Evolutionary conservation across 169 alveolate genomes (phyloP).

Genomic region (Plasmodium berghei): DNA sequence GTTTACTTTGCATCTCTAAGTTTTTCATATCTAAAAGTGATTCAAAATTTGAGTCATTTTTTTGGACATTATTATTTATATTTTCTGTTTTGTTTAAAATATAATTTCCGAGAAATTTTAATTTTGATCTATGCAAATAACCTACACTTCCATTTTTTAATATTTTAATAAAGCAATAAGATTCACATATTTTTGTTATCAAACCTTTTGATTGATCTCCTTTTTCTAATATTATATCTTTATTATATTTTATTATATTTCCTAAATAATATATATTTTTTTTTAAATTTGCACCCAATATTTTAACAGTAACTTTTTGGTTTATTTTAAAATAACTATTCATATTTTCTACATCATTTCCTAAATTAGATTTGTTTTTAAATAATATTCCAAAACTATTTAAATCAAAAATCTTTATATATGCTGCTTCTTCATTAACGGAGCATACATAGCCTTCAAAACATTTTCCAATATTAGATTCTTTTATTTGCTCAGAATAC

Average conservation of each 20-base stretch:
- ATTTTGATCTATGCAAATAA: slow-evolving; percentile 38
- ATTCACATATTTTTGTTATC: slow-evolving; percentile 53
- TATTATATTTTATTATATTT: slow-evolving; percentile 43
- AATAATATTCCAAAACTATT: slow-evolving; percentile 38
- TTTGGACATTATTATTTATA: too few species aligned
- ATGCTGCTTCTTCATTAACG: slow-evolving; percentile 20
- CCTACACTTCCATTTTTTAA: slow-evolving; percentile 65
- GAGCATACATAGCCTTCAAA: slow-evolving; percentile 42
- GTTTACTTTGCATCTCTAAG: background rate
- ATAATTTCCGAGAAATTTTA: background rate
- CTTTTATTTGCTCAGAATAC: background rate
- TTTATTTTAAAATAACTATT: slow-evolving; percentile 23
- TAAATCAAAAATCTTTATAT: slow-evolving; percentile 3
- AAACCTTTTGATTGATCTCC: slow-evolving; percentile 60
- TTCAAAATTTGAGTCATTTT: background rate
- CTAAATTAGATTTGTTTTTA: slow-evolving; percentile 55
- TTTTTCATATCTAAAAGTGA: background rate
- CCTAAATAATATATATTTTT: slow-evolving; percentile 31
- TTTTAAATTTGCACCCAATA: slow-evolving; percentile 33
- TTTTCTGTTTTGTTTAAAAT: background rate
- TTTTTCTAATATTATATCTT: slow-evolving; percentile 18
- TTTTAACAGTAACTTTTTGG: slow-evolving; percentile 41
- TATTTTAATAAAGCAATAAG: slow-evolving; percentile 48
- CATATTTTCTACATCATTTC: slow-evolving; percentile 46
- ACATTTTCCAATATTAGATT: slow-evolving; percentile 36